phyloP scores from a whole-genome alignment of 2,329 filamentous ascomycete species.

The Lecanicillium sp. region DNA sequence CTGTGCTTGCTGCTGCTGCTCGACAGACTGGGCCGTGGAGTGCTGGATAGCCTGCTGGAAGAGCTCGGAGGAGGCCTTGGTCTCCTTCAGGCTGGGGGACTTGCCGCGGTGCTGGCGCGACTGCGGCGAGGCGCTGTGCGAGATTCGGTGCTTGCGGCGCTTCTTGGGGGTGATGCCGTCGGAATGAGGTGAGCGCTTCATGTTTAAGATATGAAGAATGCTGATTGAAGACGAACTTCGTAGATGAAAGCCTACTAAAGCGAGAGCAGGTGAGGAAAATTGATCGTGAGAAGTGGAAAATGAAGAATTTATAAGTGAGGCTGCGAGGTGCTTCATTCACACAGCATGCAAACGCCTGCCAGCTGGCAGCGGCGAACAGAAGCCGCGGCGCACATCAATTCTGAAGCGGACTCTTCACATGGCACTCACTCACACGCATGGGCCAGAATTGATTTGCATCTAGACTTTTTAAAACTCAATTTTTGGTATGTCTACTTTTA shows the following conservation, averaged over 20 bases:
- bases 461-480: conserved; percentile 7
- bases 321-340: not conserved
- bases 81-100: not conserved
- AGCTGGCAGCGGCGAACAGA: not conserved
- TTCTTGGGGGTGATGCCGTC: not conserved
- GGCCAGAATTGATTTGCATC: not conserved
- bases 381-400: no score
- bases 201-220: not conserved
- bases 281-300: not conserved
- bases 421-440: no score
- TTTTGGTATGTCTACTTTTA: conserved; percentile 24
- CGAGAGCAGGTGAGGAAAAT: not conserved
- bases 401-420: no score
- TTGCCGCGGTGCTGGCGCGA: no score
- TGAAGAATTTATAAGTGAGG: not conserved
- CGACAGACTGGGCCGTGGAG: not conserved
- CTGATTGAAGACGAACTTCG: not conserved
- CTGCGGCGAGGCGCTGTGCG: not conserved
- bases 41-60: not conserved
- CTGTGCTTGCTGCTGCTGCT: not conserved
- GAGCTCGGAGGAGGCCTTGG: not conserved
- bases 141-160: not conserved
- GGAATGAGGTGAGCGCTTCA: not conserved
- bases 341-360: conserved; percentile 1
- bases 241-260: not conserved